Base-by-base conservation (phyloP, 495 filamentous ascomycete genomes). In the Annulohypoxylon moriforme region DNA sequence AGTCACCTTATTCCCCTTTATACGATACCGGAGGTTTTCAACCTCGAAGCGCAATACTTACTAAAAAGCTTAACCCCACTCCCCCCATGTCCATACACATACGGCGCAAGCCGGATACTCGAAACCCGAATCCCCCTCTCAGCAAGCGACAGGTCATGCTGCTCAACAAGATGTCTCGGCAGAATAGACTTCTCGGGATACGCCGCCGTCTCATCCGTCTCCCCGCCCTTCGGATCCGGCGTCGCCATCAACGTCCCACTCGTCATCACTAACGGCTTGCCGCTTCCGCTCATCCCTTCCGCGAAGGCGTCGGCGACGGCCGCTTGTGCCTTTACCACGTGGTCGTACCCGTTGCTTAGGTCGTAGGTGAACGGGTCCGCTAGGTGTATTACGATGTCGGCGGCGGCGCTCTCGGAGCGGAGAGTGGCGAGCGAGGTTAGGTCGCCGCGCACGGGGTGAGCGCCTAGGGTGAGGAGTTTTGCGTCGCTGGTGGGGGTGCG, bases 1-100 rank as follows among this genome's bases (percentile, higher is more conserved):
- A 64, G 49, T 5, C 4, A 2, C 11, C 18, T 2, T 1, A 42
- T 40, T 57, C 4, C 14, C 52, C 6, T 13, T 13, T 4, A 55
- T 20, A 14, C 1, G 1, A 5, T 5, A 36, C 46, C 10, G 13
- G 8, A 31, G 13, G 7, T 7, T 7, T 20, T 6, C 4, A 25
- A 29, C 18, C 13, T 9, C n/a, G 27, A 11, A 18, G 25, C 14
- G 13, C 2, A 31, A 11, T 20, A 56, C 65, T 24, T 57, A 68
- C 65, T 79, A 33, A 82, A 71, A 1, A 78, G 20, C 8, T 16
- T 18, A 3, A 84, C 49, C 3, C 79, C 81, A 36, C 77, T 81
- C 4, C 77, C 83, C 0, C 81, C 83, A 7, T 72, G 77, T 0
- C 81, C 83, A 60, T 85, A 83, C 1, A 83, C 81, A 36, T 65